Base-by-base conservation (phyloP, 495 filamentous ascomycete species). In the Thozetella sp. region DNA sequence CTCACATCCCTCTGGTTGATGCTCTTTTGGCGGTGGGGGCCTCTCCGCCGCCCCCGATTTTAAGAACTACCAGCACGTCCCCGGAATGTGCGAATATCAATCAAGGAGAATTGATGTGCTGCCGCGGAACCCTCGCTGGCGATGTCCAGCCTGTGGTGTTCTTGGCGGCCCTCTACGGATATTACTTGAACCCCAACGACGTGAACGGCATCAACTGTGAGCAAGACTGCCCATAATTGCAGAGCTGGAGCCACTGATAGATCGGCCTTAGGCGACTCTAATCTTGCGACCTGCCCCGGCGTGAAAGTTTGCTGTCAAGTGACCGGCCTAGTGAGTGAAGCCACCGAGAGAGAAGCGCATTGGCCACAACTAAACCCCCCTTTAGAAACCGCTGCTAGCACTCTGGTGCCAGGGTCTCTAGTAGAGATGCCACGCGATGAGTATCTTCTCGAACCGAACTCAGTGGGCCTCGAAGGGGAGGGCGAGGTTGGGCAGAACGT, bases 301-400 rank as follows among this genome's bases (percentile, higher is more conserved):
- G 65, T 66, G 26, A 67, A 67, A 48, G 25, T 76, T 15, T 76
- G 73, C 61, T 74, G 73, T 46, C 60, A 73, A 61, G 66, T 71
- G 46, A 70, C 66, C 23, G 62, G 60, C 19, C 53, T 72, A 26
- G 72, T 69, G 57, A 71, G 68, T 68, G 20, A 22, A 12, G 12
- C 0, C 26, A 24, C 20, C 10, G n/a, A 15, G 43, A n/a, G n/a
- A 48, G 9, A 48, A 9, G 43, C 20, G n/a, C 9, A 10, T 48
- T n/a, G n/a, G n/a, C n/a, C n/a, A n/a, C n/a, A n/a, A n/a, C n/a
- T n/a, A n/a, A 48, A 48, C n/a, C n/a, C n/a, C 4, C 43, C 9
- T 48, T 4, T 34, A 30, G 11, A 25, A 37, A 0, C 65, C 63
- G 43, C 60, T 70, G 2, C 13, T 66, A 27, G 64, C 68, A 11